These are phyloP conservation scores for Flueggea neowawraea DNA, from an alignment of 441 rosid species.

Conservation along the genomic window DNA sequence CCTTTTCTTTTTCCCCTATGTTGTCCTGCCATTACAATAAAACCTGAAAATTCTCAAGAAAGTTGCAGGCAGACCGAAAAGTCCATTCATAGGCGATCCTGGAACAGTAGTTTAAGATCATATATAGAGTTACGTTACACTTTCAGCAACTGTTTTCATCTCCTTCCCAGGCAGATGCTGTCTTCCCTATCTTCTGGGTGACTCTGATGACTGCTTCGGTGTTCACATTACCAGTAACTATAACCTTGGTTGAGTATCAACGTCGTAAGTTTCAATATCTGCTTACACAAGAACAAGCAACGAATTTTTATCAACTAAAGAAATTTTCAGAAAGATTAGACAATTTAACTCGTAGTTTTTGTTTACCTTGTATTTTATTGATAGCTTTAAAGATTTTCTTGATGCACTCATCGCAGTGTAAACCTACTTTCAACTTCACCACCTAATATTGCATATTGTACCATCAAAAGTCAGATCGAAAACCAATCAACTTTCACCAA, in stretches of 20 bases:
- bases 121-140: no score
- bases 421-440: slow-evolving; percentile 75
- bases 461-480: background rate
- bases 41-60: no score
- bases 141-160: no score
- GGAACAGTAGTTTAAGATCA: no score
- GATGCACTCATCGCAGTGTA: slow-evolving; percentile 79
- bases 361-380: slow-evolving; percentile 74
- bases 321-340: no score
- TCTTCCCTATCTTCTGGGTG: slow-evolving; percentile 73
- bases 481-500: background rate
- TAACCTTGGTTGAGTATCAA: slow-evolving; percentile 73
- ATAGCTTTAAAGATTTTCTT: slow-evolving; percentile 82
- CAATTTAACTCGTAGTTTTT: no score
- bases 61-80: no score
- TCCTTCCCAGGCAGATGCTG: slow-evolving; percentile 51
- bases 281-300: slow-evolving; percentile 4
- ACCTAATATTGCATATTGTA: slow-evolving; percentile 26
- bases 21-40: no score
- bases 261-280: slow-evolving; percentile 79
- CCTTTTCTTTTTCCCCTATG: no score
- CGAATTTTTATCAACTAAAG: background rate
- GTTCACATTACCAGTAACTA: slow-evolving; percentile 73
- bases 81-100: no score
- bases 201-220: slow-evolving; percentile 64